Evolutionary conservation across 805 yeast genomes (phyloP).

Genomic region (Candida tibetensis): DNA sequence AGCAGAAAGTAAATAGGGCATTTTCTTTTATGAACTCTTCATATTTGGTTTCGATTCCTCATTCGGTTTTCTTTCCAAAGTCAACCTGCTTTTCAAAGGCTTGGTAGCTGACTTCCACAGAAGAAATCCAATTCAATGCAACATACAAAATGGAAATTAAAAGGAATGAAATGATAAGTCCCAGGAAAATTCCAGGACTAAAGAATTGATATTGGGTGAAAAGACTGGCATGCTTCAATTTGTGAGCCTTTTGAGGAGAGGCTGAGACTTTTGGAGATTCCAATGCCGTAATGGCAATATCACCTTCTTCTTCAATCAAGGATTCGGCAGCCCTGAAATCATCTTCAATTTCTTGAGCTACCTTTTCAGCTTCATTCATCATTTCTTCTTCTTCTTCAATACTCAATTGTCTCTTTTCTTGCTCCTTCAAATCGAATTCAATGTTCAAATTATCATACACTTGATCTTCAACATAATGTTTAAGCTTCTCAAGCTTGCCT

Average conservation of each 20-base stretch:
- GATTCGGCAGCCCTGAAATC: slow-evolving; percentile 35
- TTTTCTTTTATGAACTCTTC: too few species aligned
- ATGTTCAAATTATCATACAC: slow-evolving; percentile 13
- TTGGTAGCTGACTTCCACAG: slow-evolving; percentile 73
- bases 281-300: slow-evolving; percentile 18
- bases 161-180: slow-evolving; percentile 61
- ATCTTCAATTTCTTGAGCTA: slow-evolving; percentile 23
- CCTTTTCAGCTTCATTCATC: slow-evolving; percentile 12
- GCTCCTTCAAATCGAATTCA: slow-evolving; percentile 8
- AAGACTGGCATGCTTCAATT: slow-evolving; percentile 33
- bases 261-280: slow-evolving; percentile 10
- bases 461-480: slow-evolving; percentile 22
- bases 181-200: slow-evolving; percentile 79
- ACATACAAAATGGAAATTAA: slow-evolving; percentile 54
- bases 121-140: slow-evolving; percentile 70
- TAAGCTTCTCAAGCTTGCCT: slow-evolving; percentile 18
- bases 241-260: slow-evolving; percentile 2
- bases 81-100: slow-evolving; percentile 73
- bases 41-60: not conserved
- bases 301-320: slow-evolving; percentile 28
- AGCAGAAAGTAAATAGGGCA: too few species aligned
- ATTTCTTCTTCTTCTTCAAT: not conserved
- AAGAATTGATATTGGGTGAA: slow-evolving; percentile 69
- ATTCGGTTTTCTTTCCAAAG: slow-evolving; percentile 43
- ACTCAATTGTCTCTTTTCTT: not conserved